phyloP scores from a whole-genome alignment of 768 basidiomycete species.

The Leccinellum rugosiceps region DNA sequence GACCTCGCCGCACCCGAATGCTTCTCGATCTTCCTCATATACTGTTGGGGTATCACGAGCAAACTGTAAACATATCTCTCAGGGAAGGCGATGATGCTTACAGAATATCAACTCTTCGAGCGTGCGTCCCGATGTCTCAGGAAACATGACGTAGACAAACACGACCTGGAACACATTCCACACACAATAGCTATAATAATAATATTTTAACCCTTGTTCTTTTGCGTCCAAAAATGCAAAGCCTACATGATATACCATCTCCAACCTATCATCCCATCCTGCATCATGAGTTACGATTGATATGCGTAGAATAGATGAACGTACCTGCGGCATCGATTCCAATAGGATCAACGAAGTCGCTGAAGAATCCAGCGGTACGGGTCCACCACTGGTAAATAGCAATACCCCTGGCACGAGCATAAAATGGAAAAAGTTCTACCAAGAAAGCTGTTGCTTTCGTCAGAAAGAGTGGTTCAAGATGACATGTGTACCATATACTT shows the following conservation, averaged over 20 bases:
- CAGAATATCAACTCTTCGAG: slow-evolving; percentile 19
- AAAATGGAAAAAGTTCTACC: slow-evolving; percentile 60
- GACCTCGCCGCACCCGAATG: not conserved
- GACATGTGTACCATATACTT: not conserved
- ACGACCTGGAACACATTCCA: slow-evolving; percentile 16
- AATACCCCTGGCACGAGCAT: slow-evolving; percentile 55
- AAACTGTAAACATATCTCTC: not conserved
- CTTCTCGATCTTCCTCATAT: not conserved
- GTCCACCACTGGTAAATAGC: slow-evolving; percentile 59
- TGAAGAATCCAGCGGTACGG: slow-evolving; percentile 29
- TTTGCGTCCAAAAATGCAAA: not conserved
- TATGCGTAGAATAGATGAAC: not conserved
- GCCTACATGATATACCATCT: slow-evolving; percentile 11
- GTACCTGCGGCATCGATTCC: slow-evolving; percentile 4
- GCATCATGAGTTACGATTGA: not conserved
- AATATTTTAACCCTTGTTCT: not conserved
- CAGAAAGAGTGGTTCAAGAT: not conserved
- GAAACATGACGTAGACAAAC: slow-evolving; percentile 18
- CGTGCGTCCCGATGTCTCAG: slow-evolving; percentile 17
- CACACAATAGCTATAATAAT: slow-evolving; percentile 9
- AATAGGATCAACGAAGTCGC: slow-evolving; percentile 10
- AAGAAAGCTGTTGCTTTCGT: slow-evolving; percentile 43
- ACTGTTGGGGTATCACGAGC: not conserved
- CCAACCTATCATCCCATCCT: slow-evolving; percentile 2
- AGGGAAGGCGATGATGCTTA: not conserved